Conservation (phyloP, 2,329 filamentous ascomycete species). For the Fusarium pseudoanthophilum region DNA sequence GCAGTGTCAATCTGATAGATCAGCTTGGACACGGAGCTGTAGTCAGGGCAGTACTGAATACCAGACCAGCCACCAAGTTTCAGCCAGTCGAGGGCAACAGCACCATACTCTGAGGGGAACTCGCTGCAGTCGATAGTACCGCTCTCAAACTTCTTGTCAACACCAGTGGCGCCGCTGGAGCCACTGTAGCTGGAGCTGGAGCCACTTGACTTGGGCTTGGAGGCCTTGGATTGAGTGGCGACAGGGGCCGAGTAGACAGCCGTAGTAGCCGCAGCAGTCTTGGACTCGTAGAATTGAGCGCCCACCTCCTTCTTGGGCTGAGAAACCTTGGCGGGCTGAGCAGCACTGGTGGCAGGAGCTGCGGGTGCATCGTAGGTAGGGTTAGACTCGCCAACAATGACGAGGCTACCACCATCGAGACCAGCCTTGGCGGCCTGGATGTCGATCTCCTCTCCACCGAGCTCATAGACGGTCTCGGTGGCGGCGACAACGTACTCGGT, state of each 20-base stretch:
- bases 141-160: conserved; percentile 78
- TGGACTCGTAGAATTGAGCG: conserved; percentile 64
- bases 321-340: conserved; percentile 43
- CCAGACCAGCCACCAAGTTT: conserved; percentile 80
- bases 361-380: conserved; percentile 63
- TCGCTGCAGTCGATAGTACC: conserved; percentile 74
- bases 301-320: conserved; percentile 51
- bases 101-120: conserved; percentile 86
- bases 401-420: conserved; percentile 76
- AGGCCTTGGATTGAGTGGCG: conserved; percentile 42
- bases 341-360: conserved; percentile 52
- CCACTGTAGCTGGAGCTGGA: conserved; percentile 39
- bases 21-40: conserved; percentile 57
- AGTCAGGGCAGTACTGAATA: conserved; percentile 73
- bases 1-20: conserved; percentile 75
- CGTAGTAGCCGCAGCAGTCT: conserved; percentile 50
- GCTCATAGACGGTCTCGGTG: conserved; percentile 76
- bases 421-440: conserved; percentile 75
- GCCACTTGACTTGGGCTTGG: conserved; percentile 43
- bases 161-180: conserved; percentile 56
- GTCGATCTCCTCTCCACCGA: conserved; percentile 72
- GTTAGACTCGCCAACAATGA: conserved; percentile 69
- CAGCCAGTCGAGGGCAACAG: conserved; percentile 75
- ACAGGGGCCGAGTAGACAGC: conserved; percentile 27
- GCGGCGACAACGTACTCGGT: conserved; percentile 68